Evolutionary conservation across 345 rosid genomes (phyloP), one percentile per base, ranked within the genome.

Genomic region (Geranium brycei): DNA sequence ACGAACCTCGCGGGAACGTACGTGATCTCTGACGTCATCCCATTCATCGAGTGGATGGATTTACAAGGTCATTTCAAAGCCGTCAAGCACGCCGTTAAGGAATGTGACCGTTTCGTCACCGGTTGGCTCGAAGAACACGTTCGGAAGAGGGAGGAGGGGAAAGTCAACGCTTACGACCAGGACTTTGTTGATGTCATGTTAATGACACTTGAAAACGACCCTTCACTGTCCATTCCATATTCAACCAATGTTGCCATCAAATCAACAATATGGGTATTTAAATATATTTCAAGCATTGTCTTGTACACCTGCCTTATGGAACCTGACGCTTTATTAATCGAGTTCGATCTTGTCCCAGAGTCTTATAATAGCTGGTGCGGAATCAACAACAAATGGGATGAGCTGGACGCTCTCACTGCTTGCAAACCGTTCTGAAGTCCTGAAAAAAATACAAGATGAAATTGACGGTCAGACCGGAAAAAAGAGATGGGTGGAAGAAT

Each of bases 1-100:
- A 41, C 78, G 64, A 74, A 75, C 61, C 66, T 88, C 1, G 28
- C 65, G 13, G 81, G 82, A 15, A 32, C 68, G 17, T 80, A 76
- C 17, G 70, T 81, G 2, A 7, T 73, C 63, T 80, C 83, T 2
- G 93, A 87, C 57, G 79, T 75, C 6, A 17, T 87, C 62, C 86
- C 87, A 13, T 82, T 83, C 78, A 71, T 81, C 3, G 91, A 78
- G 60, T 78, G 88, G 87, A 41, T 84, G 57, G 91, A 87, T 73
- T 60, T 80, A 35, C 30, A 28, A 12, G 85, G 85, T 7, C 65
- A 77, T 51, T 70, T 80, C 5, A 10, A 66, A 28, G 63, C 75
- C 23, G 87, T 89, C 89, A 87, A 80, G 70, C 67, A 62, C 58
- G 70, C 74, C 0, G 75, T 73, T 13, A 78, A 77, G 62, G 84